Percentiles rank a stretch among this genome's conserved stretches.
These are phyloP conservation scores for Mucor ambiguus DNA, from an alignment of 371 early-diverging fungal genomes.

Conservation along the genomic window DNA sequence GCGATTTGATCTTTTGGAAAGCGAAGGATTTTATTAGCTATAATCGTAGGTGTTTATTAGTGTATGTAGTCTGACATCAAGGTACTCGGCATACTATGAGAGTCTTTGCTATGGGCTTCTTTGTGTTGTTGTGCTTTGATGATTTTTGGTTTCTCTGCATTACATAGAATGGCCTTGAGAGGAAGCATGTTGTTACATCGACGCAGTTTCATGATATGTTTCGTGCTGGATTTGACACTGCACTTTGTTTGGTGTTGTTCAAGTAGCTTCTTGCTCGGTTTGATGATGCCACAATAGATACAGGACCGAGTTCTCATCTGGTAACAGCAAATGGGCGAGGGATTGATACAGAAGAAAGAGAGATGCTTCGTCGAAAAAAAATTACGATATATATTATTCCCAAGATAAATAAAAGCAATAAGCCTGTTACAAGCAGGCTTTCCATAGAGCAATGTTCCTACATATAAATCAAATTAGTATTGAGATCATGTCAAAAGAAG, in stretches of 20 bases:
- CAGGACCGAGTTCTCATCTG: neutral
- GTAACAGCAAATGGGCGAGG: too few species aligned
- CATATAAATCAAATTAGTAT: too few species aligned
- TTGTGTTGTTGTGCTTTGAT: neutral
- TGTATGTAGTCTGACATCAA: neutral
- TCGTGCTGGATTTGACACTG: neutral
- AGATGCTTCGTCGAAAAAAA: too few species aligned
- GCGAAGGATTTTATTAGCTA: too few species aligned
- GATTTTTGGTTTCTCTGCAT: neutral
- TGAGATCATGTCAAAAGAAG: too few species aligned
- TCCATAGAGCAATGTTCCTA: too few species aligned
- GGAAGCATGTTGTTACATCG: neutral
- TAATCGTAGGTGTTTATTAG: too few species aligned
- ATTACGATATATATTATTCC: too few species aligned
- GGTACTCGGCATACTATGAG: neutral
- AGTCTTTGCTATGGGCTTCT: neutral
- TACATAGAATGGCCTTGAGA: neutral
- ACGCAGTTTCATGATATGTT: neutral
- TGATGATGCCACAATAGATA: neutral
- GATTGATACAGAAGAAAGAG: too few species aligned
- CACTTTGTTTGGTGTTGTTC: neutral
- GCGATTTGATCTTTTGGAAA: too few species aligned
- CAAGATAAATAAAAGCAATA: too few species aligned
- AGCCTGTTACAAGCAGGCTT: too few species aligned
- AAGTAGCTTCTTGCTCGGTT: neutral